Base-by-base conservation (phyloP, 139 green algal genomes). In the Chlamydomonas schloesseri region DNA sequence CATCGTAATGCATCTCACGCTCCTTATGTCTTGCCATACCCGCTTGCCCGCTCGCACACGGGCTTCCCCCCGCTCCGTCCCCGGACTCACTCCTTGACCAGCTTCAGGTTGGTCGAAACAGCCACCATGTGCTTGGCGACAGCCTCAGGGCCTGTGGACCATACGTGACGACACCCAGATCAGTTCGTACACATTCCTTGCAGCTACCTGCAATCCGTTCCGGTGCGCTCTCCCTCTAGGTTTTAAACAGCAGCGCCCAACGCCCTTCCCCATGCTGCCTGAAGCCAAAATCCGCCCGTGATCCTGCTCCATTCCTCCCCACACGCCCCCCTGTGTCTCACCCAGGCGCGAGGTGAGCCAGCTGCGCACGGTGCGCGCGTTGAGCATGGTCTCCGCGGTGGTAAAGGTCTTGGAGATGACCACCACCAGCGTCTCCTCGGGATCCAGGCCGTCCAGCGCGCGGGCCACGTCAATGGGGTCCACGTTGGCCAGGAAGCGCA, bases 391-490 rank as follows among this genome's bases (percentile, higher is more conserved):
- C 93, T 99, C 98, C 20, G 97, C 98, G 8, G 98, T 99, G 80
- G 98, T 99, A 94, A 99, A 99, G 20, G 98, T 99, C 95, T 99
- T 99, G 83, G 94, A 98, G 29, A 99, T 95, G 1, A 99, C 95
- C n/a, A 99, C 95, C 36, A 97, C 95, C 57, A 99, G 92, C 23
- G 98, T 99, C 60, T 95, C 95, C 91, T 99, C 98, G 31, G 93
- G 95, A 75, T 97, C 91, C 46, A 98, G 89, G 0, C 89, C 91
- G 47, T 93, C 84, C 65, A 99, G 95, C 1, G 97, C 95, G 46
- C 93, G 91, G 28, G 98, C 98, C 57, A 99, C 96, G 80, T 99
- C 98, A 64, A 99, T 98, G 53, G 98, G 98, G 90, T 99, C 98
- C 29, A 99, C 98, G 90, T 99, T 99, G 71, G 98, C 97, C 68